These are phyloP conservation scores for Dendrocalamus sinicus DNA, from an alignment of 176 grass and related monocot genomes.

Conservation along the genomic window DNA sequence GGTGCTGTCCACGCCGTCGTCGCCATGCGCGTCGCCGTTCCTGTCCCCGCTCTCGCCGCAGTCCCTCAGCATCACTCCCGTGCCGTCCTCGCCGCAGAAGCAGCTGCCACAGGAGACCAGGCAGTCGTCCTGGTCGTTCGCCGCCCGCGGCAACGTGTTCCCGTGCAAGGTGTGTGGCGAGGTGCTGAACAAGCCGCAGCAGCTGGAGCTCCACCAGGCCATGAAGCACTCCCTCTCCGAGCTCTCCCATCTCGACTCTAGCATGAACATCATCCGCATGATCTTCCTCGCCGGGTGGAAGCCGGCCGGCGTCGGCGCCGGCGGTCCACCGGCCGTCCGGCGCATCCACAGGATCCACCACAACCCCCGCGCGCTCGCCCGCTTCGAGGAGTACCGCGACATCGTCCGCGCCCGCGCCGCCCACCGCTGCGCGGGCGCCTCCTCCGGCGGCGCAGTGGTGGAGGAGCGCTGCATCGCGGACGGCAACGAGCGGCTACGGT, in stretches of 20 bases:
- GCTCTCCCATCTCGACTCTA: conserved; percentile 66
- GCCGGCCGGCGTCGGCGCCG: not conserved
- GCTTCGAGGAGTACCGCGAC: conserved; percentile 89
- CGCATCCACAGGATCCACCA: conserved; percentile 88
- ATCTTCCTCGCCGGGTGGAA: conserved; percentile 85
- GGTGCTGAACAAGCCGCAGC: conserved; percentile 67
- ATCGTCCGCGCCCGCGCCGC: conserved; percentile 67
- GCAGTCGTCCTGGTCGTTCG: conserved; percentile 56
- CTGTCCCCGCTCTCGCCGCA: conserved; percentile 45
- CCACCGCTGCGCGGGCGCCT: not conserved
- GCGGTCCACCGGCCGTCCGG: conserved; percentile 29
- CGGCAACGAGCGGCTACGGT: conserved; percentile 88
- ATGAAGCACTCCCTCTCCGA: conserved; percentile 78
- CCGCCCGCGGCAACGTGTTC: conserved; percentile 57
- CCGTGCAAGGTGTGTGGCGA: conserved; percentile 81
- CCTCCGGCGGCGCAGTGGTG: not conserved
- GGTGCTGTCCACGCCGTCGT: conserved; percentile 52
- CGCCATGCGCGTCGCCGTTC: conserved; percentile 44
- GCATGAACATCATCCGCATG: conserved; percentile 82
- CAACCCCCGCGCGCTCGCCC: conserved; percentile 56
- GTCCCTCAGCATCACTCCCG: conserved; percentile 39
- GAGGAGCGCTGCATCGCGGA: conserved; percentile 85
- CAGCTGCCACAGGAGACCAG: conserved; percentile 21
- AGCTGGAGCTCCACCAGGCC: conserved; percentile 78
- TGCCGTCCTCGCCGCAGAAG: conserved; percentile 31